Evolutionary conservation across 192 early-diverging fungal genomes (phyloP).

Genomic region (Funneliformis mosseae): DNA sequence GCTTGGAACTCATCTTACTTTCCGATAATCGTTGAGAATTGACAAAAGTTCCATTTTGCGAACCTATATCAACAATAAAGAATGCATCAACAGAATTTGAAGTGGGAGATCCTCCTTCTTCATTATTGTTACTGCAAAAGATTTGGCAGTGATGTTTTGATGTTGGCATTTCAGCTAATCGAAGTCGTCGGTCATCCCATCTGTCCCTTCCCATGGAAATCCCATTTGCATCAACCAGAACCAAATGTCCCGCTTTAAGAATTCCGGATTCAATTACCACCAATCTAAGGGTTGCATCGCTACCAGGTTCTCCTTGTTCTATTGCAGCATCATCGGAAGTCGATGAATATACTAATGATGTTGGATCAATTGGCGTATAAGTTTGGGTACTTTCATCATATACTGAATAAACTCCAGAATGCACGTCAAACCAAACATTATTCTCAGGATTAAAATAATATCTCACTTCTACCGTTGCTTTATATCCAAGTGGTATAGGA

Average conservation of each 20-base stretch:
- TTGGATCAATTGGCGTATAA: constrained; percentile 49
- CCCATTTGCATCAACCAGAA: constrained; percentile 53
- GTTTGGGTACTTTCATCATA: constrained; percentile 50
- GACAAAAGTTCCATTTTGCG: constrained; percentile 74
- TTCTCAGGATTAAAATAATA: constrained; percentile 53
- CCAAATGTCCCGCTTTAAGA: constrained; percentile 44
- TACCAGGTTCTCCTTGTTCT: constrained; percentile 38
- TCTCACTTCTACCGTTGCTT: constrained; percentile 38
- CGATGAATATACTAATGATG: background rate
- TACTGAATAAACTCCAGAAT: constrained; percentile 46
- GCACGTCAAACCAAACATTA: constrained; percentile 54
- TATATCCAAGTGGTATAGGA: constrained; percentile 12
- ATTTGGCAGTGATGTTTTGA: constrained; percentile 65
- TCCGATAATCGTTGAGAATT: constrained; percentile 63
- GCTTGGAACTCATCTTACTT: constrained; percentile 61
- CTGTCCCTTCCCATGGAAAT: constrained; percentile 63
- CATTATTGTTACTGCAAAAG: constrained; percentile 39
- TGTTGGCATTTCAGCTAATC: constrained; percentile 61
- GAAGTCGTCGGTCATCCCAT: constrained; percentile 48
- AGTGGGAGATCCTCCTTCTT: background rate
- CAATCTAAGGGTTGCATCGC: constrained; percentile 48
- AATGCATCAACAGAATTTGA: constrained; percentile 39
- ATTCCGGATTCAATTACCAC: constrained; percentile 54
- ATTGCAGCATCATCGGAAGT: constrained; percentile 14
- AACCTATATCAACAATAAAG: constrained; percentile 64